Conservation (phyloP, 164 flowering plant genomes). For the Platanus orientalis region DNA sequence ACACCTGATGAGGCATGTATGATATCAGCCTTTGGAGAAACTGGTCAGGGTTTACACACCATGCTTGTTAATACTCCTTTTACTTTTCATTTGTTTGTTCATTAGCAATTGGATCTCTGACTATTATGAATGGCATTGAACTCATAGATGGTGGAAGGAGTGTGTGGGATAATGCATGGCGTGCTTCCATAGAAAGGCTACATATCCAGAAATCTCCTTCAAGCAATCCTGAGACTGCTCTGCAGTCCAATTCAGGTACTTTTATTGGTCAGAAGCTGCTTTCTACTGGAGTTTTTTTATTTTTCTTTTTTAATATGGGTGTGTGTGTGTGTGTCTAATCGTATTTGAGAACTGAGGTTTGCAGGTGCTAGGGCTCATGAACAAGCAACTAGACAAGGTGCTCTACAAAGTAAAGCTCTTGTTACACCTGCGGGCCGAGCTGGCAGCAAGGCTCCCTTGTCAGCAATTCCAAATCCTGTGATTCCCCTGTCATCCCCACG, state of each 20-base stretch:
- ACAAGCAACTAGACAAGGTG: slow-evolving; percentile 36
- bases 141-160: slow-evolving; percentile 76
- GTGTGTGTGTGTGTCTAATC: neutral
- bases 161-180: slow-evolving; percentile 81
- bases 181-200: slow-evolving; percentile 50
- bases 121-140: slow-evolving; percentile 3
- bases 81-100: neutral
- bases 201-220: slow-evolving; percentile 46
- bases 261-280: neutral
- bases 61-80: neutral
- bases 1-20: slow-evolving; percentile 91
- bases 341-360: slow-evolving; percentile 16
- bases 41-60: slow-evolving; percentile 37
- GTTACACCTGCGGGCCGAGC: slow-evolving; percentile 43
- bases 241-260: slow-evolving; percentile 50
- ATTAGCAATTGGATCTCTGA: neutral
- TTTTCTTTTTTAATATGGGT: too few species aligned
- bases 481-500: slow-evolving; percentile 75
- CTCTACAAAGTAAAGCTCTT: slow-evolving; percentile 37
- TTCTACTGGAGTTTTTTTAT: neutral
- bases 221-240: slow-evolving; percentile 47
- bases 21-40: slow-evolving; percentile 87
- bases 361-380: slow-evolving; percentile 51
- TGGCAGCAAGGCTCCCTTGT: slow-evolving; percentile 45
- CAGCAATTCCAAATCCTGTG: slow-evolving; percentile 37